A percentile compares a stretch with the other conserved stretches of the same genome.
phyloP scores from a whole-genome alignment of 352 stramenopile species.

The Thraustochytrium striatum region DNA sequence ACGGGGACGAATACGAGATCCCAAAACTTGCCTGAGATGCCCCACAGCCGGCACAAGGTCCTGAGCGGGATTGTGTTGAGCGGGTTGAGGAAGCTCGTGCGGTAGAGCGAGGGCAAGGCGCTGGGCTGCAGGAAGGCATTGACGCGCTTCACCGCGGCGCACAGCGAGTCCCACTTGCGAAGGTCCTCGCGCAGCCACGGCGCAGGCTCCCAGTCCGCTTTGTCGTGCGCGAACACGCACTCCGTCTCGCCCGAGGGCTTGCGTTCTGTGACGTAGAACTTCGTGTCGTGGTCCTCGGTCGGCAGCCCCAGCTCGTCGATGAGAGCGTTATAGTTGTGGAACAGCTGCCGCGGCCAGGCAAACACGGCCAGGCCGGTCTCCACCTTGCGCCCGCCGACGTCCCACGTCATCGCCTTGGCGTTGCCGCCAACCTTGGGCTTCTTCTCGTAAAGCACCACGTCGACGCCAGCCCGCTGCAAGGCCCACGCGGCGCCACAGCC shows the following conservation, averaged over 20 bases:
- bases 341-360: constrained; percentile 59
- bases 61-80: constrained; percentile 59
- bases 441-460: constrained; percentile 56
- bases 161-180: constrained; percentile 53
- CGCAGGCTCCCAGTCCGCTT: constrained; percentile 6
- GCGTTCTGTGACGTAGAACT: constrained; percentile 57
- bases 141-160: constrained; percentile 52
- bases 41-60: constrained; percentile 54
- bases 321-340: constrained; percentile 61
- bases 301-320: constrained; percentile 56
- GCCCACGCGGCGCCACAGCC: constrained; percentile 59
- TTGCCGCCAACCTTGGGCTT: constrained; percentile 56
- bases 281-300: constrained; percentile 55
- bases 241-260: constrained; percentile 48
- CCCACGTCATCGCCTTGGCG: constrained; percentile 59
- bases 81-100: constrained; percentile 57
- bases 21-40: constrained; percentile 56
- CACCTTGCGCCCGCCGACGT: constrained; percentile 55
- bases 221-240: constrained; percentile 50
- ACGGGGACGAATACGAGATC: constrained; percentile 60
- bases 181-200: constrained; percentile 57
- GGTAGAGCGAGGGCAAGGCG: constrained; percentile 57
- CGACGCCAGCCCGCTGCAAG: constrained; percentile 54
- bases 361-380: constrained; percentile 59
- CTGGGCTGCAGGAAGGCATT: constrained; percentile 57